A percentile compares a stretch with the other conserved stretches of the same genome.
These are phyloP conservation scores for Patellifolia procumbens DNA, from an alignment of 179 eudicot genomes.

Conservation along the genomic window DNA sequence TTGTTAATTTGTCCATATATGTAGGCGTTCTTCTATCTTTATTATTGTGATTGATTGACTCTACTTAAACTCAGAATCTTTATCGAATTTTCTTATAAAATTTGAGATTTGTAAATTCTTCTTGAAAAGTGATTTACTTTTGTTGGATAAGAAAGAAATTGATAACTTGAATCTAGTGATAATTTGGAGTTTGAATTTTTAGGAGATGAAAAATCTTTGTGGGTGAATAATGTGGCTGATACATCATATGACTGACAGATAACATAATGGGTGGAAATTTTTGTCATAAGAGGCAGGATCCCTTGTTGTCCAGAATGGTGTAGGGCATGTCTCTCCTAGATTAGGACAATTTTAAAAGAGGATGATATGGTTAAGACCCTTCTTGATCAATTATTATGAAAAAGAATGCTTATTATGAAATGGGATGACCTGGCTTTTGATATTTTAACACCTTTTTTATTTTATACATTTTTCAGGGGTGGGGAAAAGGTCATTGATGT, in stretches of 20 bases:
- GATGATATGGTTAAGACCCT: not conserved
- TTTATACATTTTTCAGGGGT: not conserved
- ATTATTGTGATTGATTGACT: no score
- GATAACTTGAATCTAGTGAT: no score
- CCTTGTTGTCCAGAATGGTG: slow-evolving; percentile 9
- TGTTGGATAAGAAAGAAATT: no score
- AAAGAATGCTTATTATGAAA: not conserved
- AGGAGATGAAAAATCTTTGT: not conserved
- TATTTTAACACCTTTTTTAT: not conserved
- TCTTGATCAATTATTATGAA: not conserved
- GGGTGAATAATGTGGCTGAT: not conserved
- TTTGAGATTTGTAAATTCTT: no score
- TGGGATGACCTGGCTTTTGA: slow-evolving; percentile 12
- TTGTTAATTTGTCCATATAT: no score
- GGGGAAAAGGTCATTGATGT: slow-evolving; percentile 4
- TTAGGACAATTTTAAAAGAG: slow-evolving; percentile 6
- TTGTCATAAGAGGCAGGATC: not conserved
- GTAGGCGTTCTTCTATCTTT: no score
- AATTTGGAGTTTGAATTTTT: not conserved
- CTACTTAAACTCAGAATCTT: no score
- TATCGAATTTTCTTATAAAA: no score
- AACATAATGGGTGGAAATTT: not conserved
- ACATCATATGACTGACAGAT: not conserved
- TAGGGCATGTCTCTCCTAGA: slow-evolving; percentile 3
- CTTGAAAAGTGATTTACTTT: no score